phyloP scores from a whole-genome alignment of 2,329 filamentous ascomycete genomes.

The Ascomycota sp. region DNA sequence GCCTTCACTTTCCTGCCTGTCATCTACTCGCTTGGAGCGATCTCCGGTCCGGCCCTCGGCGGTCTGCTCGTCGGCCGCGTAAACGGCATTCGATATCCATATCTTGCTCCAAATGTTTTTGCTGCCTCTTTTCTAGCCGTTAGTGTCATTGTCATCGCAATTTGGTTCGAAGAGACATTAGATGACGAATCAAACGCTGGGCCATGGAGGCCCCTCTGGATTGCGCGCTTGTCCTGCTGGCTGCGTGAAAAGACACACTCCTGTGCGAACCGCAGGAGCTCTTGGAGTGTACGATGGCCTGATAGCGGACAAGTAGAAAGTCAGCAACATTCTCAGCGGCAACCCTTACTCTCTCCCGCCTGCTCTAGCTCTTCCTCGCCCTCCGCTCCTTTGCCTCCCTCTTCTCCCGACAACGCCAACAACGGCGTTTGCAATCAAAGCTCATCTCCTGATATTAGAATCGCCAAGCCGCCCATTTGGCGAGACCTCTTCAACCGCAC shows the following conservation, averaged over 20 bases:
- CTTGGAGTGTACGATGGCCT: conserved; percentile 19
- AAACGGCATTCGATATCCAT: conserved; percentile 43
- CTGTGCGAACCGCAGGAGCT: conserved; percentile 6
- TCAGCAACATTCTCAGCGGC: conserved; percentile 2
- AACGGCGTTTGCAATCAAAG: conserved; percentile 5
- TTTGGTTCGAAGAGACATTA: conserved; percentile 68
- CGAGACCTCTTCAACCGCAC: conserved; percentile 52
- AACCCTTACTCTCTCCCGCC: conserved; percentile 10
- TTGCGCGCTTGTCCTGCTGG: conserved; percentile 11
- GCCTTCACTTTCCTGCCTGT: conserved; percentile 90
- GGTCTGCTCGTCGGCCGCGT: conserved; percentile 52
- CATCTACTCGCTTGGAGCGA: conserved; percentile 84
- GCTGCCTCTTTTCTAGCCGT: conserved; percentile 48
- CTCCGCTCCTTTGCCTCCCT: too few species aligned
- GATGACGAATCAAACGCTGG: conserved; percentile 8
- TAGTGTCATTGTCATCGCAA: conserved; percentile 49
- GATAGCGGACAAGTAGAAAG: conserved; percentile 3
- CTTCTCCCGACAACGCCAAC: conserved; percentile 1
- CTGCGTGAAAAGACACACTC: conserved; percentile 3
- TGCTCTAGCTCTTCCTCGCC: conserved; percentile 6
- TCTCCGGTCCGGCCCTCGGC: conserved; percentile 79
- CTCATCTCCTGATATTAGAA: too few species aligned
- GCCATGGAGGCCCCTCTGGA: conserved; percentile 13
- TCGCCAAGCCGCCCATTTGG: conserved; percentile 17
- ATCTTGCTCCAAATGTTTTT: conserved; percentile 63